Conservation (phyloP, 2,329 filamentous ascomycete species). For the Neocatenulostroma microsporum region DNA sequence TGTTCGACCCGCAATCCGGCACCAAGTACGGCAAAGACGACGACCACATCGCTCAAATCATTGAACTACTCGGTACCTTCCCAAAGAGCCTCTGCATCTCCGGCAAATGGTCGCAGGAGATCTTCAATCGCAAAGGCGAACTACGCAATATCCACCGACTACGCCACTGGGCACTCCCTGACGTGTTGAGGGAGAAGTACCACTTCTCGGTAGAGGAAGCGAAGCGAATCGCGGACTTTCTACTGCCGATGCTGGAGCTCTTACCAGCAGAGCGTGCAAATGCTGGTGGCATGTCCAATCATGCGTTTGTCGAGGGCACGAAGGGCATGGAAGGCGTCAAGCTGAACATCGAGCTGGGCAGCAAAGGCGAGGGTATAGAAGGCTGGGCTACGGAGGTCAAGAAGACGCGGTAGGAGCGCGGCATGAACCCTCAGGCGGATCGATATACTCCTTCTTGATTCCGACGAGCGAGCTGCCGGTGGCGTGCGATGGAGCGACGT, state of each 20-base stretch:
- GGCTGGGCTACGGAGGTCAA: conserved; percentile 81
- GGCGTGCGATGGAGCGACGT: no score
- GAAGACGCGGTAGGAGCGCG: conserved; percentile 65
- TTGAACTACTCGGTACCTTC: conserved; percentile 88
- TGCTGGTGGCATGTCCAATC: conserved; percentile 87
- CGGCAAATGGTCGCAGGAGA: conserved; percentile 97
- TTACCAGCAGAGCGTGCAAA: conserved; percentile 84
- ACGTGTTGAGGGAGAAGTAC: conserved; percentile 93
- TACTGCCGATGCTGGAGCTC: conserved; percentile 85
- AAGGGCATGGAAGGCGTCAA: conserved; percentile 78
- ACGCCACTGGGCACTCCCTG: conserved; percentile 88
- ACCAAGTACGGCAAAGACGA: conserved; percentile 99
- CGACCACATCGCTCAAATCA: conserved; percentile 98
- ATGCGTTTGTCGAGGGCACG: conserved; percentile 74
- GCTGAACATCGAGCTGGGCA: conserved; percentile 69
- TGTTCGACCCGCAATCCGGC: conserved; percentile 96
- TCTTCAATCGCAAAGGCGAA: conserved; percentile 96
- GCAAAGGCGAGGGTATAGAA: conserved; percentile 83
- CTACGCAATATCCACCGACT: conserved; percentile 94
- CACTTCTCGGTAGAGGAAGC: conserved; percentile 82
- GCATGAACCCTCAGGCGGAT: no score
- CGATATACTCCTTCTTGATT: no score
- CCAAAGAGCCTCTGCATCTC: conserved; percentile 85
- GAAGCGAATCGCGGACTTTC: conserved; percentile 70
- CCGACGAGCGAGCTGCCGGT: no score